Conservation (phyloP, 768 basidiomycete species). For the Lactarius indigo region DNA sequence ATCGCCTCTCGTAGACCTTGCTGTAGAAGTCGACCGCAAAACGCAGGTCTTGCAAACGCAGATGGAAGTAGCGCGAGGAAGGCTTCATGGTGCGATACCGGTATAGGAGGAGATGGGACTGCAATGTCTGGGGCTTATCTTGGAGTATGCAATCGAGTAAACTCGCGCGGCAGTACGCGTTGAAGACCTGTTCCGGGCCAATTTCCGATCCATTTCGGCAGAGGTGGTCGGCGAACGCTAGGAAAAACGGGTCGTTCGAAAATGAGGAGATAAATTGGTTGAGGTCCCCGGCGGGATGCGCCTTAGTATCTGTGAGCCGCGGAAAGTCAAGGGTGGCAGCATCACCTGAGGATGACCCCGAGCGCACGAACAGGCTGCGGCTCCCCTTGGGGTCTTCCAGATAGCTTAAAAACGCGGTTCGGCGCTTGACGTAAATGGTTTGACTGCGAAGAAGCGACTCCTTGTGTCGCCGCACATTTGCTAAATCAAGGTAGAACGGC, state of each 20-base stretch:
- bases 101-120: conserved; percentile 70
- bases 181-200: conserved; percentile 57
- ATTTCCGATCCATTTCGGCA: conserved; percentile 60
- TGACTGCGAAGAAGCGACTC: conserved; percentile 68
- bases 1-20: conserved; percentile 68
- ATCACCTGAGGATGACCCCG: conserved; percentile 80
- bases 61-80: conserved; percentile 55
- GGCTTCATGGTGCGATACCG: conserved; percentile 61
- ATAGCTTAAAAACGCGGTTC: conserved; percentile 90
- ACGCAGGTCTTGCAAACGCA: conserved; percentile 68
- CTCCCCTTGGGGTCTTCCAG: conserved; percentile 93
- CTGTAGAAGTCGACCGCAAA: conserved; percentile 76
- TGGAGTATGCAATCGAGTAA: conserved; percentile 86
- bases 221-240: conserved; percentile 79
- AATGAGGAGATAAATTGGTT: conserved; percentile 85
- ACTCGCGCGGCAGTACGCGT: conserved; percentile 69
- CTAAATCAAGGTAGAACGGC: conserved; percentile 83
- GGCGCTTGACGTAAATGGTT: conserved; percentile 88
- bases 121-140: conserved; percentile 79
- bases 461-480: conserved; percentile 62
- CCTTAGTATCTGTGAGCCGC: conserved; percentile 60
- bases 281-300: conserved; percentile 69
- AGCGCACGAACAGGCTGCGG: conserved; percentile 84
- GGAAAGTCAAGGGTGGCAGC: conserved; percentile 85
- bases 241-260: conserved; percentile 74